These are phyloP conservation scores for Ceratonia siliqua DNA, from an alignment of 306 rosid species.

Conservation along the genomic window DNA sequence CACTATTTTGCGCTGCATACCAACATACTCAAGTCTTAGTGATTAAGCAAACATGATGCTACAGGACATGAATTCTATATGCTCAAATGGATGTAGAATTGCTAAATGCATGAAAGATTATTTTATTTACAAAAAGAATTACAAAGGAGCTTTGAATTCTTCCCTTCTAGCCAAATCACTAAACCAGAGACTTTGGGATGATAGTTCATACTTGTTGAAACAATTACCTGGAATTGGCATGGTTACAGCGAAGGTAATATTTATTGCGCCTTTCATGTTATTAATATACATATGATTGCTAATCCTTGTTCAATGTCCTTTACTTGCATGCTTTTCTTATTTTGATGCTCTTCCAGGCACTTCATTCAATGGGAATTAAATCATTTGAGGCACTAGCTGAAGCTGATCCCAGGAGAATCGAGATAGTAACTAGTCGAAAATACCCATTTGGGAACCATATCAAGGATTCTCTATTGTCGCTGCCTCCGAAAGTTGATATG, in stretches of 20 bases:
- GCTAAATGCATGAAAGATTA: conserved; percentile 94
- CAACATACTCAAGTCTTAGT: conserved; percentile 22
- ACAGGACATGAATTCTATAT: conserved; percentile 88
- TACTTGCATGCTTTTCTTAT: conserved; percentile 27
- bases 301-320: conserved; percentile 2
- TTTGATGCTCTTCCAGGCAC: conserved; percentile 59
- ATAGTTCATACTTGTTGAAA: conserved; percentile 85
- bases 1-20: conserved; percentile 31
- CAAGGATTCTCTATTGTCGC: conserved; percentile 82
- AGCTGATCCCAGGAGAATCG: conserved; percentile 95
- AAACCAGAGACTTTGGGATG: conserved; percentile 95
- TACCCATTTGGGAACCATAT: conserved; percentile 95
- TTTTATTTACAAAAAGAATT: conserved; percentile 77
- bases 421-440: conserved; percentile 91
- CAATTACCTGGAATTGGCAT: conserved; percentile 98
- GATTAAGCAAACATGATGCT: conserved; percentile 33
- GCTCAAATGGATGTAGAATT: conserved; percentile 92
- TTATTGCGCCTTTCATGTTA: conserved; percentile 18
- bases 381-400: conserved; percentile 79
- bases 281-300: conserved; percentile 3
- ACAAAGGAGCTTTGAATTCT: conserved; percentile 73
- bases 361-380: conserved; percentile 78
- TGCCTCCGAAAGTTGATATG: conserved; percentile 83
- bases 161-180: conserved; percentile 84
- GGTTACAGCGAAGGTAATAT: conserved; percentile 91